Conservation (phyloP, 2,329 filamentous ascomycete species). For the Fusarium sp. region DNA sequence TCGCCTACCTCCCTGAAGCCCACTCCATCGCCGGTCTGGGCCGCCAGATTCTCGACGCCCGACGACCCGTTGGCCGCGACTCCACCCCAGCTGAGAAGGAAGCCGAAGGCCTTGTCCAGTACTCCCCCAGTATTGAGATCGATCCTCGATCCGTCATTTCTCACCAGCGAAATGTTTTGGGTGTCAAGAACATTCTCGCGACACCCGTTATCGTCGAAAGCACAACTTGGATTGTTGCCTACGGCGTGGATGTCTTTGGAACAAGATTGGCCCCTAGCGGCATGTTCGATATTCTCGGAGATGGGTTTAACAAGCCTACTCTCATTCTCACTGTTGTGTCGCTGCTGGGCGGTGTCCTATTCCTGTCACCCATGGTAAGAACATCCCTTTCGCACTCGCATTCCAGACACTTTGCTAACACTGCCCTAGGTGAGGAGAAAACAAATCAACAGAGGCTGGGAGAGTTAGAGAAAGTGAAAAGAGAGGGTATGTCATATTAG, state of each 20-base stretch:
- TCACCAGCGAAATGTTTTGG: conserved; percentile 84
- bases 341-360: conserved; percentile 78
- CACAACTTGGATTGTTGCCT: conserved; percentile 89
- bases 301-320: conserved; percentile 91
- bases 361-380: conserved; percentile 87
- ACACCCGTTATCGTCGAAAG: conserved; percentile 87
- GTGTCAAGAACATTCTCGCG: conserved; percentile 77
- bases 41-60: conserved; percentile 81
- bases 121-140: conserved; percentile 81
- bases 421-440: conserved; percentile 66
- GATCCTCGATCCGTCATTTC: conserved; percentile 84
- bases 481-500: conserved; percentile 32
- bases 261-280: conserved; percentile 88
- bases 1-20: conserved; percentile 79
- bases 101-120: conserved; percentile 80
- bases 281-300: conserved; percentile 91
- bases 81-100: conserved; percentile 81
- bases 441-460: conserved; percentile 75
- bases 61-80: conserved; percentile 86
- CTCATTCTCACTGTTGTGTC: conserved; percentile 86
- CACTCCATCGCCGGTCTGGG: conserved; percentile 84
- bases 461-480: conserved; percentile 48
- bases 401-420: conserved; percentile 48
- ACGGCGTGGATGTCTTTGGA: conserved; percentile 88
- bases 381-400: not conserved